Evolutionary conservation across 129 eudicot species (phyloP).

Genomic region (Ambrosia trifida): DNA sequence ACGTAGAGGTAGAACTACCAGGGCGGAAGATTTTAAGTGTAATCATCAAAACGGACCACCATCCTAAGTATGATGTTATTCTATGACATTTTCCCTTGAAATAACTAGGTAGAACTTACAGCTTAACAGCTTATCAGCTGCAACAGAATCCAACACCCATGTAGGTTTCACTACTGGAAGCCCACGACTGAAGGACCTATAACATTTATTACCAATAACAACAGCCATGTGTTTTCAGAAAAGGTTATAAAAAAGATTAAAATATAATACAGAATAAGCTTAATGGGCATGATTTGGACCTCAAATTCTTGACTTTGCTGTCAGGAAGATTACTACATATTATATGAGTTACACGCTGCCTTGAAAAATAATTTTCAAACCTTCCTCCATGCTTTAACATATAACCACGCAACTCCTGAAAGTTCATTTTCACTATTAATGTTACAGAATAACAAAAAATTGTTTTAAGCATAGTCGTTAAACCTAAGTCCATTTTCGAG

Average conservation of each 20-base stretch:
- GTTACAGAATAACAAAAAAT: background rate
- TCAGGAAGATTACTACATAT: conserved; percentile 94
- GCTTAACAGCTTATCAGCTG: conserved; percentile 71
- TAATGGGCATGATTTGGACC: conserved; percentile 42
- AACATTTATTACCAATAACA: conserved; percentile 24
- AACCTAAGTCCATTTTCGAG: too few relatives aligned
- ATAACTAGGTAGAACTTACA: conserved; percentile 47
- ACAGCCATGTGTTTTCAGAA: background rate
- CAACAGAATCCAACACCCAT: conserved; percentile 89
- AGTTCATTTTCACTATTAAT: background rate
- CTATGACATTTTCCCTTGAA: background rate
- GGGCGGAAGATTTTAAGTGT: background rate
- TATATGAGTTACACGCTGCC: conserved; percentile 86
- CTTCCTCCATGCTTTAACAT: conserved; percentile 92
- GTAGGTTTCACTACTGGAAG: conserved; percentile 92
- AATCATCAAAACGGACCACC: background rate
- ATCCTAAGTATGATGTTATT: background rate
- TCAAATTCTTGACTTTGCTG: conserved; percentile 85
- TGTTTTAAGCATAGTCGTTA: background rate
- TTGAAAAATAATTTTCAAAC: conserved; percentile 89
- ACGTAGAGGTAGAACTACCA: background rate
- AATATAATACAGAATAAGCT: background rate
- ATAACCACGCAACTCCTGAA: conserved; percentile 78
- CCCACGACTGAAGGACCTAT: conserved; percentile 90
- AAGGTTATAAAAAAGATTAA: background rate